Percentiles rank a stretch among this genome's conserved stretches.
Conservation (phyloP, 2,329 filamentous ascomycete genomes). For the Penicillium sp. region DNA sequence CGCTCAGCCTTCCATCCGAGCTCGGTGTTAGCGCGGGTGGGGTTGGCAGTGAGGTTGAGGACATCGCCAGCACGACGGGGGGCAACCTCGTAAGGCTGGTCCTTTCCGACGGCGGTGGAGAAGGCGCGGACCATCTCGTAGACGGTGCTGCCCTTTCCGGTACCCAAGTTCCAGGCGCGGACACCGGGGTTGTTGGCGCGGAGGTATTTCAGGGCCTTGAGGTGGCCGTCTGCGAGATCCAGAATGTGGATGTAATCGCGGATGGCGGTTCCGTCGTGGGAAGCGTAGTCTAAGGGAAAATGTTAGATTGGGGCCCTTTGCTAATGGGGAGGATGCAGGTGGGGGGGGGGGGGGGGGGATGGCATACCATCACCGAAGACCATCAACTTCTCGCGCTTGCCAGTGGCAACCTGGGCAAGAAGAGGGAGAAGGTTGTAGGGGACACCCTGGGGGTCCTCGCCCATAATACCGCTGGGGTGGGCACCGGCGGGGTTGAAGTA, state of each 20-base stretch:
- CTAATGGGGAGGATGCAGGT: not conserved
- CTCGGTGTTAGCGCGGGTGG: constrained; percentile 81
- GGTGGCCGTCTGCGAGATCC: constrained; percentile 53
- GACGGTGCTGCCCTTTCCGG: constrained; percentile 90
- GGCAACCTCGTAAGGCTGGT: constrained; percentile 83
- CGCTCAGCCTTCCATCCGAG: constrained; percentile 88
- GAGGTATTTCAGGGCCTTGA: constrained; percentile 68
- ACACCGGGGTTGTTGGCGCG: constrained; percentile 69
- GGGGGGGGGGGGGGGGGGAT: not conserved
- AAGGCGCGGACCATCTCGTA: constrained; percentile 98
- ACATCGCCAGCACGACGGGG: constrained; percentile 84
- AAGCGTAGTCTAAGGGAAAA: constrained; percentile 67
- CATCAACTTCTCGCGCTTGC: constrained; percentile 87
- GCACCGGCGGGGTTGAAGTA: constrained; percentile 98
- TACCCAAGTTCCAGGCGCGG: constrained; percentile 94
- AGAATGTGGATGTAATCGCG: constrained; percentile 74
- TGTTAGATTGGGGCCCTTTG: not conserved
- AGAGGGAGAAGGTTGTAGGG: constrained; percentile 95
- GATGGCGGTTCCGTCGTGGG: constrained; percentile 49
- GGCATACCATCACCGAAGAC: constrained; percentile 86
- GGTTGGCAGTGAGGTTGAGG: constrained; percentile 90
- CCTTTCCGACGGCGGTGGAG: constrained; percentile 77
- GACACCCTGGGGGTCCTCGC: constrained; percentile 92
- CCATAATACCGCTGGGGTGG: constrained; percentile 95
- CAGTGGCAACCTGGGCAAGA: constrained; percentile 92